Percentiles rank a stretch among this genome's conserved stretches.
These are phyloP conservation scores for Ramularia endophylla DNA, from an alignment of 2,329 filamentous ascomycete genomes.

Conservation along the genomic window DNA sequence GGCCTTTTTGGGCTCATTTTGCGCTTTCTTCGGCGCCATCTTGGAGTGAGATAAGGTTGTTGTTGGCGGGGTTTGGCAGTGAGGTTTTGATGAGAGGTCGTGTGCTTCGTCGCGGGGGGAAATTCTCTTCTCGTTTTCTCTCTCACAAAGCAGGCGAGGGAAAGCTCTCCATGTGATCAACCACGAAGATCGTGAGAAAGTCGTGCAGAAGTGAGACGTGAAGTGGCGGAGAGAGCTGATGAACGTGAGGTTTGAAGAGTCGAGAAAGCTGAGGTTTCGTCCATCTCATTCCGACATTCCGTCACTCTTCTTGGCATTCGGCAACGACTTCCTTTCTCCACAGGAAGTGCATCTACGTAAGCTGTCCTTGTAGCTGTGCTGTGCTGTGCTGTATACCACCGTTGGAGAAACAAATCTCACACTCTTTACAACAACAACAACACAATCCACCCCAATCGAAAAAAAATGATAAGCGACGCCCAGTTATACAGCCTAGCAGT, in stretches of 20 bases:
- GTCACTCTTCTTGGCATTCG: no score
- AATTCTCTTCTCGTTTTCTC: slow-evolving; percentile 12
- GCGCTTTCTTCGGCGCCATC: slow-evolving; percentile 72
- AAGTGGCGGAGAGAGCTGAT: no score
- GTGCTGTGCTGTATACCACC: no score
- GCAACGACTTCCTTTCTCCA: no score
- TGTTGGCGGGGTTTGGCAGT: slow-evolving; percentile 6
- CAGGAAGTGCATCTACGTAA: no score
- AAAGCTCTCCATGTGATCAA: slow-evolving; percentile 31
- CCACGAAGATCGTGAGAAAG: no score
- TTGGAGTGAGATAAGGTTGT: no score
- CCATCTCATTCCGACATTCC: no score
- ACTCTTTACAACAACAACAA: slow-evolving; percentile 1
- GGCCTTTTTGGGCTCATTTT: slow-evolving; percentile 42
- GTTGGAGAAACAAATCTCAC: not conserved
- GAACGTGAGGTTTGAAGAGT: no score
- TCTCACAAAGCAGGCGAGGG: slow-evolving; percentile 22
- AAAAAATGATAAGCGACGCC: slow-evolving; percentile 92
- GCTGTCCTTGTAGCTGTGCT: no score
- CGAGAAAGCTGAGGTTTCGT: no score
- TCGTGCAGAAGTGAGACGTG: no score
- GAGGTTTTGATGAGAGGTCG: not conserved
- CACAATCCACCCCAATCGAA: not conserved
- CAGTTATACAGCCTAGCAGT: slow-evolving; percentile 88
- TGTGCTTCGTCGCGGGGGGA: slow-evolving; percentile 1